These are phyloP conservation scores for Gamsiella multidivaricata DNA, from an alignment of 192 early-diverging fungal species.

Conservation along the genomic window DNA sequence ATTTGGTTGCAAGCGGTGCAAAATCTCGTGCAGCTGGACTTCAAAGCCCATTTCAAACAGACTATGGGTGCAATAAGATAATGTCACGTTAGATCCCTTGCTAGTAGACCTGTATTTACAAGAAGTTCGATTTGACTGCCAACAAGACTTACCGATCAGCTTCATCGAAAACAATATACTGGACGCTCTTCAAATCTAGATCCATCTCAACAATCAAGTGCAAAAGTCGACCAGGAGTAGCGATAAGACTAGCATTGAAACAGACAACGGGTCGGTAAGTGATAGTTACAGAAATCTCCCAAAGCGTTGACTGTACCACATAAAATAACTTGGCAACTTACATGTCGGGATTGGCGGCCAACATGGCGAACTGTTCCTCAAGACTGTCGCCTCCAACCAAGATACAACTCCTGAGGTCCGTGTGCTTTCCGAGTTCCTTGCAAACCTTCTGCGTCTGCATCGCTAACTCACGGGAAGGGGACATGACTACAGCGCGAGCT, in stretches of 20 bases:
- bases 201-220: constrained; percentile 93
- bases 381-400: constrained; percentile 96
- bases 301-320: too few relatives aligned
- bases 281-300: too few relatives aligned
- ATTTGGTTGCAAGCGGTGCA: constrained; percentile 80
- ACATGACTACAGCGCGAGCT: constrained; percentile 83
- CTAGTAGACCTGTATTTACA: not conserved
- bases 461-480: constrained; percentile 96
- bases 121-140: not conserved
- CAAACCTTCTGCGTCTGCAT: constrained; percentile 95
- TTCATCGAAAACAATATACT: constrained; percentile 98
- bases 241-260: constrained; percentile 63
- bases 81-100: not conserved
- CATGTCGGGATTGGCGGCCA: constrained; percentile 96
- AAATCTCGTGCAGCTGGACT: constrained; percentile 93
- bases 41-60: constrained; percentile 98
- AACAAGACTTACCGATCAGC: constrained; percentile 81
- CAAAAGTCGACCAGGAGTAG: constrained; percentile 85
- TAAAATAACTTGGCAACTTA: constrained; percentile 27
- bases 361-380: constrained; percentile 96
- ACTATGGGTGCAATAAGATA: constrained; percentile 44
- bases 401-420: constrained; percentile 87
- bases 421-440: constrained; percentile 93
- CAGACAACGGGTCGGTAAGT: not conserved
- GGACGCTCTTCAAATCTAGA: constrained; percentile 86